Base-by-base conservation (phyloP, 2,329 filamentous ascomycete genomes). In the Apiospora hydei region DNA sequence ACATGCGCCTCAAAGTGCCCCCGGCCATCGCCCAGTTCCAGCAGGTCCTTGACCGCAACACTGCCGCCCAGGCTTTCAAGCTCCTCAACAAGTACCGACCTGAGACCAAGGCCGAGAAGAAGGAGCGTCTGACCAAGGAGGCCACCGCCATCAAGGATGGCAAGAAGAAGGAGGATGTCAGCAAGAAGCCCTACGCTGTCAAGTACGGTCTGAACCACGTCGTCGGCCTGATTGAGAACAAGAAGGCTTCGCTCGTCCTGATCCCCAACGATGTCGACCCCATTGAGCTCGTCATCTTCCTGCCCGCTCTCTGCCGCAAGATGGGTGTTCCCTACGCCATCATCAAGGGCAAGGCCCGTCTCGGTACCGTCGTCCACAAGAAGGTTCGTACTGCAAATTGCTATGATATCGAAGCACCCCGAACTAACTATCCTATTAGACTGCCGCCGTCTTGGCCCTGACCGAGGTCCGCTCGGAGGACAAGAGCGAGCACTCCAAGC, bases 171-270 rank as follows among this genome's bases (percentile, higher is more conserved):
- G 97, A 99, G 91, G 95, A 98, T 82, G 96, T 97, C 84, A 94
- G 91, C 93, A 98, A 98, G 94, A 99, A 99, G 94, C 96, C 96
- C 82, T 99, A 98, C 88, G 88, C 93, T 78, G 95, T 96, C 91
- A 99, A 99, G 93, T 99, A 98, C 88, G 96, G 96, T 89, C 92
- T 99, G 82, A 99, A 99, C 93, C 96, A 99, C 90, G 96, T 99
- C 78, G 95, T 98, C 78, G 95, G 94, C 78, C 90, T 98, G 80
- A 94, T 98, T 81, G 95, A 98, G 92, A 98, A 98, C 91, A 99
- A 99, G 94, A 99, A 99, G 93, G 96, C 96, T 78, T 92, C 94
- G 76, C 91, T 99, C 77, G 97, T 99, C 83, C 92, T 99, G 80
- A 99, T 99, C 85, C 94, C 96, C 85, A 98, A 99, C 89, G 96